phyloP scores from a whole-genome alignment of 176 grass and related monocot genomes.

The Carex myosuroides region DNA sequence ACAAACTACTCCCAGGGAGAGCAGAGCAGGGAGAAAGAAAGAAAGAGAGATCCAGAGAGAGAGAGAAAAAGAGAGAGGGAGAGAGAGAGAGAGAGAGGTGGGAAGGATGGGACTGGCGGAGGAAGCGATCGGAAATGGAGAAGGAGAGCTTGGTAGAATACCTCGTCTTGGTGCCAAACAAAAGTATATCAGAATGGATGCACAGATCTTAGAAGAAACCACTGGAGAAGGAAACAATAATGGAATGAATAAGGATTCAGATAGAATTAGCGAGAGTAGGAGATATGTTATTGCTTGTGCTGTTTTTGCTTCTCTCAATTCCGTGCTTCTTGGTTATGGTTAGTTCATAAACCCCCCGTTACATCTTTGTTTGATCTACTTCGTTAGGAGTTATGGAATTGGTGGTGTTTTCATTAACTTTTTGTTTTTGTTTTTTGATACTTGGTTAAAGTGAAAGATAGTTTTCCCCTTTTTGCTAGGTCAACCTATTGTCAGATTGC shows the following conservation, averaged over 20 bases:
- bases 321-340: slow-evolving; percentile 86
- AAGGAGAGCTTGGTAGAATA: not conserved
- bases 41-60: not conserved
- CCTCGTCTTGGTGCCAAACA: not conserved
- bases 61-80: not conserved
- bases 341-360: slow-evolving; percentile 9
- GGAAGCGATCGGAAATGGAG: not conserved
- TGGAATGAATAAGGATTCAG: not conserved
- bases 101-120: not conserved
- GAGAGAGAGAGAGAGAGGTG: not conserved
- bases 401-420: not conserved
- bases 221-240: slow-evolving; percentile 11
- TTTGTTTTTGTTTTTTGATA: too few species aligned
- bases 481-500: not conserved
- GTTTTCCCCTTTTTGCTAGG: not conserved
- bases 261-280: slow-evolving; percentile 22
- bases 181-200: slow-evolving; percentile 25
- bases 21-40: not conserved
- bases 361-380: not conserved
- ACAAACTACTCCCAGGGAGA: not conserved
- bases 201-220: slow-evolving; percentile 20
- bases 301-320: slow-evolving; percentile 80
- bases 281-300: slow-evolving; percentile 63
- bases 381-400: not conserved
- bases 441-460: not conserved